Conservation (phyloP, 495 filamentous ascomycete genomes). For the Cercophora scortea region DNA sequence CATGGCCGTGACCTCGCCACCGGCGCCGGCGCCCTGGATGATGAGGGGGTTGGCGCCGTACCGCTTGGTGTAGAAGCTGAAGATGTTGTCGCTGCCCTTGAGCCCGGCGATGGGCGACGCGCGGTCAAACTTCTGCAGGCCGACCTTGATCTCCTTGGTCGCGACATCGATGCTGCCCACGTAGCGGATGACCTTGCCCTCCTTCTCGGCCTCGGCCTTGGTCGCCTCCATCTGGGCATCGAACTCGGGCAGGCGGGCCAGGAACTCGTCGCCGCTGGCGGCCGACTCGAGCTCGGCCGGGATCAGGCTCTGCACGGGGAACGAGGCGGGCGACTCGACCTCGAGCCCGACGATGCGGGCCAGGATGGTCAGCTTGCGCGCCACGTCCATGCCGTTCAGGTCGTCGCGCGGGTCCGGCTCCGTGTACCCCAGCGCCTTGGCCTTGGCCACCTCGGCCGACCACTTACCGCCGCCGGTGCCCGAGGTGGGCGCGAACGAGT, state of each 20-base stretch:
- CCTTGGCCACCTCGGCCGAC: slow-evolving; percentile 80
- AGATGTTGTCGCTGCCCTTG: slow-evolving; percentile 96
- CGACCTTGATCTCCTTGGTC: slow-evolving; percentile 72
- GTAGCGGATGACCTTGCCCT: slow-evolving; percentile 88
- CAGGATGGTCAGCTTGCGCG: slow-evolving; percentile 91
- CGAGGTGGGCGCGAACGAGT: slow-evolving; percentile 76
- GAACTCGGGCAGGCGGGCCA: slow-evolving; percentile 65
- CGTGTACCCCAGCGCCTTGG: slow-evolving; percentile 91
- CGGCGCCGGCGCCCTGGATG: slow-evolving; percentile 90
- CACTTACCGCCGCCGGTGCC: slow-evolving; percentile 64
- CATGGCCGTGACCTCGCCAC: slow-evolving; percentile 93
- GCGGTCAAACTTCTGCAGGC: slow-evolving; percentile 76
- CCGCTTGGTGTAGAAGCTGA: slow-evolving; percentile 93
- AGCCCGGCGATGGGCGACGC: slow-evolving; percentile 82
- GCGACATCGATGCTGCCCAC: slow-evolving; percentile 86
- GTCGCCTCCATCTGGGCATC: slow-evolving; percentile 76
- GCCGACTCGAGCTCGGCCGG: slow-evolving; percentile 72
- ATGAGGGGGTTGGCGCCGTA: slow-evolving; percentile 86
- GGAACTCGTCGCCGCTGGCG: slow-evolving; percentile 70
- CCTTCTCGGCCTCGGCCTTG: slow-evolving; percentile 67
- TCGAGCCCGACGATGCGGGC: slow-evolving; percentile 73
- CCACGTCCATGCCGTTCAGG: slow-evolving; percentile 92
- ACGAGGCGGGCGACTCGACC: slow-evolving; percentile 68
- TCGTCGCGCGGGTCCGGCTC: slow-evolving; percentile 96
- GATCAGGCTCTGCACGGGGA: slow-evolving; percentile 88